Base-by-base conservation (phyloP, 768 basidiomycete genomes). In the Porpolomopsis calyptriformis region DNA sequence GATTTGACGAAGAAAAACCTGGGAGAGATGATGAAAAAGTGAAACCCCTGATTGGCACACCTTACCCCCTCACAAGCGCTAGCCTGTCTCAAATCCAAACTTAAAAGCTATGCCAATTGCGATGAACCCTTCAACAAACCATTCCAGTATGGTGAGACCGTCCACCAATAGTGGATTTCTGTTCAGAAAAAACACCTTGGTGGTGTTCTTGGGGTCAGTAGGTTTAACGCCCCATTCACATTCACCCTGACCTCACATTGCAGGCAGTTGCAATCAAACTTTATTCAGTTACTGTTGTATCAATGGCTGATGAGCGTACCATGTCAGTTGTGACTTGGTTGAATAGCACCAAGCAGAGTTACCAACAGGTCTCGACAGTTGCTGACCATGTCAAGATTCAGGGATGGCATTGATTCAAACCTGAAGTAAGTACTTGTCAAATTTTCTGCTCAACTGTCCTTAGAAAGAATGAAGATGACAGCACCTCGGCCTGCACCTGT, bases 301-400 rank as follows among this genome's bases (percentile, higher is more conserved):
- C 65, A 2, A 68, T 68, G 64, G 63, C 62, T 10, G 66, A 67
- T 47, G 64, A 68, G 46, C 54, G 61, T 8, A 63, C 66, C 0
- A 58, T 61, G 53, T 67, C 66, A 2, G 55, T 51, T 6, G 34
- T 67, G 37, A 61, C 64, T 1, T 57, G 59, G 57, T 42, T 64
- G 11, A 65, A 66, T 48, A 51, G 60, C 2, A 57, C 64, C 0
- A 55, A 55, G 36, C 53, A 59, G 8, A 60, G 57, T 40, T 46
- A 51, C 19, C 62, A 62, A 49, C 50, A 47, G 31, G 58, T 61
- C 25, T 42, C 49, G 7, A 60, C 56, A 0, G 43, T 64, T 3
- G 33, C 34, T 4, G 45, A 49, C 24, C 19, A 23, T 18, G 23
- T 33, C 22, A 31, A 49, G 22, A 39, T 49, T 16, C 45, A 44